phyloP scores from a whole-genome alignment of 202 grass and related monocot genomes.

The Zoysia matrella region DNA sequence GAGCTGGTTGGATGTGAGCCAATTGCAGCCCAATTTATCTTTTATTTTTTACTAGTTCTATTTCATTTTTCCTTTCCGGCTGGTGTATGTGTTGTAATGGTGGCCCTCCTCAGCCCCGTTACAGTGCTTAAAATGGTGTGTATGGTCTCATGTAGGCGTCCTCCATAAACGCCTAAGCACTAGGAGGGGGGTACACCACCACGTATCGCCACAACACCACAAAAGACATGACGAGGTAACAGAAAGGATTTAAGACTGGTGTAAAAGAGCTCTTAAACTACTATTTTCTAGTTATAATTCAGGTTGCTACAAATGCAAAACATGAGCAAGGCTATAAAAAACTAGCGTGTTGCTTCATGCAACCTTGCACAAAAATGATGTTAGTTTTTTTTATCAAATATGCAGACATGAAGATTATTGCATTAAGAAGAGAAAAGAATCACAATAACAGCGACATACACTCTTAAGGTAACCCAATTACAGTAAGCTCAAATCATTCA shows the following conservation, averaged over 20 bases:
- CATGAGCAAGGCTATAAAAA: background rate
- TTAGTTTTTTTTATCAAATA: background rate
- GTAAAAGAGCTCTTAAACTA: background rate
- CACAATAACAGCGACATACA: background rate
- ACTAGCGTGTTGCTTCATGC: background rate
- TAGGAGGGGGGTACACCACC: too few species aligned
- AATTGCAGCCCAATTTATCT: too few species aligned
- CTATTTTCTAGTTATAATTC: constrained; percentile 13
- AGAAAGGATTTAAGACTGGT: background rate
- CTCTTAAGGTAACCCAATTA: background rate
- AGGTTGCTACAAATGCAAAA: constrained; percentile 30
- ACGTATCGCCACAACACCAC: background rate
- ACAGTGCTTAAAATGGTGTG: background rate
- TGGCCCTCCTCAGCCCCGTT: too few species aligned
- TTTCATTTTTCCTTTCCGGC: too few species aligned
- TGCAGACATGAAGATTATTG: background rate
- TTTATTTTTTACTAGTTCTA: too few species aligned
- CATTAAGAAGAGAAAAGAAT: background rate
- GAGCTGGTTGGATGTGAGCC: too few species aligned
- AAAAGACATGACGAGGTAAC: background rate
- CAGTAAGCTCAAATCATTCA: background rate
- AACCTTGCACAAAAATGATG: background rate
- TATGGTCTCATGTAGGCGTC: background rate
- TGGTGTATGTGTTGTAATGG: too few species aligned
- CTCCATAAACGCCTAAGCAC: too few species aligned